Conservation (phyloP, 192 early-diverging fungal species). For the Backusella australiensis region DNA sequence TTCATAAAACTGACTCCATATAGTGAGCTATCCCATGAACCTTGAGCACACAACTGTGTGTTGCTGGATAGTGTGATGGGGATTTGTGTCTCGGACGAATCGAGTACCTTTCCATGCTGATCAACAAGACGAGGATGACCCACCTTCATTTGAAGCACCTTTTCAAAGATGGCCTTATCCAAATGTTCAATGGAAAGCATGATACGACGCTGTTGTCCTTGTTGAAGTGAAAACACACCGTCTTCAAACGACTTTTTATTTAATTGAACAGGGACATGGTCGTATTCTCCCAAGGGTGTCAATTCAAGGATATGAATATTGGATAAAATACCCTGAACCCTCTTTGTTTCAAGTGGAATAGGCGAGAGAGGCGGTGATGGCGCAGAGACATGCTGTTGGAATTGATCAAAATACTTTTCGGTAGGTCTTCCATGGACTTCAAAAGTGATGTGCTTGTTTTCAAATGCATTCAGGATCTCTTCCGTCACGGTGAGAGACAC, state of each 20-base stretch:
- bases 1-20: slow-evolving; percentile 65
- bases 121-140: slow-evolving; percentile 50
- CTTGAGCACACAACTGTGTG: slow-evolving; percentile 39
- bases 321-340: slow-evolving; percentile 57
- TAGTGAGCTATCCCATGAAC: slow-evolving; percentile 78
- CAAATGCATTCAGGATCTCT: slow-evolving; percentile 17
- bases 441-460: slow-evolving; percentile 38
- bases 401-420: slow-evolving; percentile 25
- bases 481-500: slow-evolving; percentile 40
- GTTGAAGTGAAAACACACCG: slow-evolving; percentile 60
- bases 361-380: not conserved
- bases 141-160: slow-evolving; percentile 41
- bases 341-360: not conserved
- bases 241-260: slow-evolving; percentile 23
- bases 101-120: slow-evolving; percentile 45
- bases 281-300: slow-evolving; percentile 60
- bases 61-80: slow-evolving; percentile 40
- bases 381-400: not conserved
- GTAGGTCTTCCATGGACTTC: slow-evolving; percentile 50
- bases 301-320: slow-evolving; percentile 69
- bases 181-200: slow-evolving; percentile 61
- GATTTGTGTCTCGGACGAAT: slow-evolving; percentile 36
- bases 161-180: slow-evolving; percentile 53
- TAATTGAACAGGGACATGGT: slow-evolving; percentile 50
- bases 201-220: slow-evolving; percentile 76